Evolutionary conservation across 2,329 filamentous ascomycete genomes (phyloP).

Genomic region (Fusarium begoniae): DNA sequence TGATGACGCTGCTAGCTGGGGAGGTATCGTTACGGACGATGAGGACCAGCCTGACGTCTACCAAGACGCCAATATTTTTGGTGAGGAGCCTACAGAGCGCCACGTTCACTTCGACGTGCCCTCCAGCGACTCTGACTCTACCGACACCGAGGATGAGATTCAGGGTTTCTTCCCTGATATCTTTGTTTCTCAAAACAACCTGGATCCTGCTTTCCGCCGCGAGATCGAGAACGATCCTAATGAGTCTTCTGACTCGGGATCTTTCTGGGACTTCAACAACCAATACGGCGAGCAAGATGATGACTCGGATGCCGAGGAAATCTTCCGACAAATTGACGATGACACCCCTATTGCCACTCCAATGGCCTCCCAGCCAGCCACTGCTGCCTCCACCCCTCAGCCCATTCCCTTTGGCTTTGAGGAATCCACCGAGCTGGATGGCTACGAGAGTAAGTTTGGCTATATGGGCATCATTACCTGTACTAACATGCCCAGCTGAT

Average conservation of each 20-base stretch:
- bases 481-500: slow-evolving; percentile 62
- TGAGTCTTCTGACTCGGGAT: slow-evolving; percentile 65
- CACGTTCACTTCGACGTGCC: slow-evolving; percentile 80
- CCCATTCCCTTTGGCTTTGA: slow-evolving; percentile 42
- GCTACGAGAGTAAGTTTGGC: slow-evolving; percentile 67
- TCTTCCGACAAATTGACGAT: slow-evolving; percentile 51
- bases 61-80: slow-evolving; percentile 52
- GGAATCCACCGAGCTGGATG: slow-evolving; percentile 58
- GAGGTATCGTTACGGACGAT: slow-evolving; percentile 61
- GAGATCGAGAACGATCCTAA: slow-evolving; percentile 77
- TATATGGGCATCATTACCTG: slow-evolving; percentile 12
- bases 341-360: slow-evolving; percentile 56
- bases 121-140: slow-evolving; percentile 72
- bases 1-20: slow-evolving; percentile 62
- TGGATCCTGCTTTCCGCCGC: slow-evolving; percentile 76
- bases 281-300: slow-evolving; percentile 51
- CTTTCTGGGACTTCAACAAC: slow-evolving; percentile 71
- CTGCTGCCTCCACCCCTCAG: slow-evolving; percentile 37
- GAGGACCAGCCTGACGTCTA: slow-evolving; percentile 56
- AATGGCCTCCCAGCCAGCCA: slow-evolving; percentile 44
- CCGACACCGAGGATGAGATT: slow-evolving; percentile 69
- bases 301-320: slow-evolving; percentile 55
- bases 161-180: slow-evolving; percentile 79
- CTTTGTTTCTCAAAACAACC: slow-evolving; percentile 77
- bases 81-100: slow-evolving; percentile 58